These are phyloP conservation scores for Flaveria sonorensis DNA, from an alignment of 129 eudicot genomes.

Conservation along the genomic window DNA sequence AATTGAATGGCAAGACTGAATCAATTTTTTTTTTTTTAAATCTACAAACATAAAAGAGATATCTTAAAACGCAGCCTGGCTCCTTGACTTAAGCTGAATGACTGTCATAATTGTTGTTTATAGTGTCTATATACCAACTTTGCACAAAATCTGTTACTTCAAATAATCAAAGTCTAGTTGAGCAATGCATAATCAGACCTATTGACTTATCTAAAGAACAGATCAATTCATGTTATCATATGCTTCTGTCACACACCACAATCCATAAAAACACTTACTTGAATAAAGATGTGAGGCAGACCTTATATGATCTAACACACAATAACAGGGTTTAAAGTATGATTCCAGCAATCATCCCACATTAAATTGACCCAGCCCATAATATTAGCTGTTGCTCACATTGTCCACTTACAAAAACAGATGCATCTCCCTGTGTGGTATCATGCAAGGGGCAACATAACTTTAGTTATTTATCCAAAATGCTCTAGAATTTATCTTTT, in stretches of 20 bases:
- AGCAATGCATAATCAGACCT: not conserved
- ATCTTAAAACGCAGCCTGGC: not conserved
- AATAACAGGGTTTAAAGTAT: not conserved
- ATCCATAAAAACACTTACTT: not conserved
- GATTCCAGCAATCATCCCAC: constrained; percentile 18
- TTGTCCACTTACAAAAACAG: not conserved
- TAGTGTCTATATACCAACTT: constrained; percentile 2
- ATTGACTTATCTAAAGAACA: not conserved
- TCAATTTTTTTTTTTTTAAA: not conserved
- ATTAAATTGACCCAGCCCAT: constrained; percentile 3
- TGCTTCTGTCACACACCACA: constrained; percentile 5
- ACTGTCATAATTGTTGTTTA: constrained; percentile 1
- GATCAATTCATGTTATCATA: not conserved
- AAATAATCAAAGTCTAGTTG: not conserved
- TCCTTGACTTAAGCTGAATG: constrained; percentile 7
- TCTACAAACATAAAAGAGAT: not conserved
- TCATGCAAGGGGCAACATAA: not conserved
- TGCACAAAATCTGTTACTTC: constrained; percentile 16
- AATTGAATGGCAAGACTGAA: not conserved
- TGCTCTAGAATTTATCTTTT: constrained; percentile 17
- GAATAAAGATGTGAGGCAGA: not conserved
- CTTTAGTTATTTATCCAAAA: not conserved
- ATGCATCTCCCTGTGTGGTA: not conserved
- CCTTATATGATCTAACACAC: not conserved
- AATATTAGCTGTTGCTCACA: not conserved